Base-by-base conservation (phyloP, 2,329 filamentous ascomycete genomes). In the Sphaerulina musiva region DNA sequence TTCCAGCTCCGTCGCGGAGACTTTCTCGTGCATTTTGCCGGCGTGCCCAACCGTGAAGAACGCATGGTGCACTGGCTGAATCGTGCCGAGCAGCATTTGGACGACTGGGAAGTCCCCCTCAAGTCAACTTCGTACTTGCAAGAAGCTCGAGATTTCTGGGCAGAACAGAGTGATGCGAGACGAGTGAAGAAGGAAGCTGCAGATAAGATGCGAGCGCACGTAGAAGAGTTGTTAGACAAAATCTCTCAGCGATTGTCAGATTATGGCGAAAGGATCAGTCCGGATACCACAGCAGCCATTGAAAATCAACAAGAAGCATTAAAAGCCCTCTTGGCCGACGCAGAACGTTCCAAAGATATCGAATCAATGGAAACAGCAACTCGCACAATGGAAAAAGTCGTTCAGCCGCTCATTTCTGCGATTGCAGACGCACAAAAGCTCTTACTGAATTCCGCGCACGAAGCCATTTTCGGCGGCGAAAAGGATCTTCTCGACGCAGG, bases 21-120 rank as follows among this genome's bases (percentile, higher is more conserved):
- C 50, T 69, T 73, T 50, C 57, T 76, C 9, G 70, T 75, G n/a
- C 73, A 75, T 56, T 74, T 75, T 51, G 69, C 73, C 5, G 72
- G 73, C 0, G 62, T 69, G 1, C 56, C 54, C 1, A 59, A 70
- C 10, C 68, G 70, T 14, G 65, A 69, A 26, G 58, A 65, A 45
- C 60, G 67, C 12, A 70, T 75, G 62, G 57, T 59, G 10, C 68
- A 68, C 46, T 75, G 73, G 71, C 58, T 72, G 4, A 64, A 68
- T 10, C 58, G 68, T 3, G 69, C 69, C 1, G 70, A 72, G 62
- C 62, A 67, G 51, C 70, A 70, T 61, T 51, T 68, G 38, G 68
- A 70, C 12, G 69, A 72, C 40, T 72, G 70, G 70, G 70, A 72
- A 59, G 60, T 72, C 26, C 69, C 69, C 7, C 56, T 69, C 6